Percentiles rank a stretch among this genome's conserved stretches.
These are phyloP conservation scores for Perkinsus marinus DNA, from an alignment of 169 alveolate genomes.

Conservation along the genomic window DNA sequence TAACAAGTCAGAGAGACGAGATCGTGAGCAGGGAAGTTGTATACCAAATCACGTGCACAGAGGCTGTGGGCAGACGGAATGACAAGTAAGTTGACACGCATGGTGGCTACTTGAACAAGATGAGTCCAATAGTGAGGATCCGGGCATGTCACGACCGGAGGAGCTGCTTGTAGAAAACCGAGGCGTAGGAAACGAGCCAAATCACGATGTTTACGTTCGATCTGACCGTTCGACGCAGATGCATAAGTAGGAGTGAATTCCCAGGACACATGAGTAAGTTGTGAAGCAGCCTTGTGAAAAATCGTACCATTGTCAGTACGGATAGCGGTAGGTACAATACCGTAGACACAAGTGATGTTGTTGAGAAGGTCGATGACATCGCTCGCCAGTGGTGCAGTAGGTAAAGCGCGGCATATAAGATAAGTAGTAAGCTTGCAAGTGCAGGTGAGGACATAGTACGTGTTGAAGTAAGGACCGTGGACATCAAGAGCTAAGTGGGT, in stretches of 20 bases:
- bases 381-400: neutral
- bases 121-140: neutral
- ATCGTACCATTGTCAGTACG: neutral
- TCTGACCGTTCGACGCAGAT: neutral
- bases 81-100: too few relatives aligned
- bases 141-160: neutral
- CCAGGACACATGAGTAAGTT: neutral
- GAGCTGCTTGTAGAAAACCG: neutral
- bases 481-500: neutral
- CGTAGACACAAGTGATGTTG: neutral
- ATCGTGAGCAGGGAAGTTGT: too few relatives aligned
- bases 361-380: neutral
- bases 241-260: neutral
- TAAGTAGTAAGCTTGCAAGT: neutral
- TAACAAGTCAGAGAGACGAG: too few relatives aligned
- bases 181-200: neutral
- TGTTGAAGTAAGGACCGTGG: neutral
- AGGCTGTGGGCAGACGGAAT: too few relatives aligned
- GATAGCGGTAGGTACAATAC: neutral
- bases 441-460: neutral
- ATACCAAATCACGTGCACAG: too few relatives aligned
- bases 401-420: neutral
- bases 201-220: neutral
- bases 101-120: neutral
- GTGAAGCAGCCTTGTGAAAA: neutral